Conservation (phyloP, 768 basidiomycete species). For the Agrocybe chaxingu region DNA sequence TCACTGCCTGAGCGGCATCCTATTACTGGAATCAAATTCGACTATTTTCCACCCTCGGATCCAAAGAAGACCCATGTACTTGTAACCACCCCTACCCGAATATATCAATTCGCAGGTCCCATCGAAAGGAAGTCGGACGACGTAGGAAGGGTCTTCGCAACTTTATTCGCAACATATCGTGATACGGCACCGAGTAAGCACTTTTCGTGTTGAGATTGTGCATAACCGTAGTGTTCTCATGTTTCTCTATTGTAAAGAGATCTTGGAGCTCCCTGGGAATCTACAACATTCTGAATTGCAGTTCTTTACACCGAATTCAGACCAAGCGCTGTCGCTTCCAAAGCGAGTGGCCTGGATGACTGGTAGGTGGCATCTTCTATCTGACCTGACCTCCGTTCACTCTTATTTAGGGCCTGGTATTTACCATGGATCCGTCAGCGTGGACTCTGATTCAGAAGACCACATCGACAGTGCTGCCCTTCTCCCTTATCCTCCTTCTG, state of each 20-base stretch:
- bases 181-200: slow-evolving; percentile 75
- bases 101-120: slow-evolving; percentile 84
- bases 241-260: slow-evolving; percentile 48
- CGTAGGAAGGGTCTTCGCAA: slow-evolving; percentile 67
- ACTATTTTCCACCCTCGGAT: slow-evolving; percentile 65
- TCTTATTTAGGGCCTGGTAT: slow-evolving; percentile 69
- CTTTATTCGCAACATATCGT: slow-evolving; percentile 69
- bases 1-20: slow-evolving; percentile 78
- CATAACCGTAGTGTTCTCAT: background rate
- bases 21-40: slow-evolving; percentile 82
- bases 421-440: slow-evolving; percentile 79
- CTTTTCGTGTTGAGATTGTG: background rate
- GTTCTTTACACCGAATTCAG: slow-evolving; percentile 70
- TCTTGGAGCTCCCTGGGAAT: slow-evolving; percentile 86
- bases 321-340: slow-evolving; percentile 67
- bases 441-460: slow-evolving; percentile 66
- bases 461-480: slow-evolving; percentile 77
- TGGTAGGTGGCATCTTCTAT: slow-evolving; percentile 40
- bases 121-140: slow-evolving; percentile 73
- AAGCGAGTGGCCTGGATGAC: slow-evolving; percentile 89
- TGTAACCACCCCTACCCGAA: slow-evolving; percentile 80
- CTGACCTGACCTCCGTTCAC: background rate
- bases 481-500: slow-evolving; percentile 64
- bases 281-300: slow-evolving; percentile 75
- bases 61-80: slow-evolving; percentile 67